Base-by-base conservation (phyloP, 164 flowering plant species). In the Annona squamosa region DNA sequence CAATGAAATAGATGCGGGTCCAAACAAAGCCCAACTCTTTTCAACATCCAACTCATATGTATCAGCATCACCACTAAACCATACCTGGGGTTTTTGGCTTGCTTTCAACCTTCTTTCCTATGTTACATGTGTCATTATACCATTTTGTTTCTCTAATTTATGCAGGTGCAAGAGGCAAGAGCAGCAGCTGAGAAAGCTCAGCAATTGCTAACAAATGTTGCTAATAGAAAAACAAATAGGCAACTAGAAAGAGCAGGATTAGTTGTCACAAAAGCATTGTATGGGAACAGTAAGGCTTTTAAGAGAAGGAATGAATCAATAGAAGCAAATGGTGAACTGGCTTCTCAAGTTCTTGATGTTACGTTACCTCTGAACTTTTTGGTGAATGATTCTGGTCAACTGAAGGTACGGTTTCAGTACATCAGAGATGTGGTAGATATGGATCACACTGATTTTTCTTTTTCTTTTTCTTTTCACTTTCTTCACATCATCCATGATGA, bases 131-230 rank as follows among this genome's bases (percentile, higher is more conserved):
- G 46, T 52, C 13, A 5, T 52, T 52, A 16, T 5, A 4, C 10
- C 47, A 44, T 44, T 43, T 66, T n/a, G 13, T 46, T 43, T 67
- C 69, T 43, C 46, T 26, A 26, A 26, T 13, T 69, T 73, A 45
- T 77, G 67, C 78, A 95, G 99, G 94, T 95, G 37, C 84, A 63
- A 72, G 89, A 93, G 79, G 92, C 91, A 73, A 87, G 84, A 78
- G 85, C 76, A 71, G 87, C 89, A 63, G 98, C 99, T 46, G 85
- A 85, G 73, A 93, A 90, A 83, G 93, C 97, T 81, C 99, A 95
- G 80, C 84, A 87, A 68, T 81, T 95, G 73, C 76, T 93, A 70
- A 82, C 82, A 72, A 88, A 82, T 83, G 99, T 95, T 52, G 89
- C 99, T 52, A 87, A 77, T 71, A 87, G 99, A 82, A 95, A 95